Evolutionary conservation across 2,329 filamentous ascomycete genomes (phyloP).

Genomic region (Chaetomiaceae sp.): DNA sequence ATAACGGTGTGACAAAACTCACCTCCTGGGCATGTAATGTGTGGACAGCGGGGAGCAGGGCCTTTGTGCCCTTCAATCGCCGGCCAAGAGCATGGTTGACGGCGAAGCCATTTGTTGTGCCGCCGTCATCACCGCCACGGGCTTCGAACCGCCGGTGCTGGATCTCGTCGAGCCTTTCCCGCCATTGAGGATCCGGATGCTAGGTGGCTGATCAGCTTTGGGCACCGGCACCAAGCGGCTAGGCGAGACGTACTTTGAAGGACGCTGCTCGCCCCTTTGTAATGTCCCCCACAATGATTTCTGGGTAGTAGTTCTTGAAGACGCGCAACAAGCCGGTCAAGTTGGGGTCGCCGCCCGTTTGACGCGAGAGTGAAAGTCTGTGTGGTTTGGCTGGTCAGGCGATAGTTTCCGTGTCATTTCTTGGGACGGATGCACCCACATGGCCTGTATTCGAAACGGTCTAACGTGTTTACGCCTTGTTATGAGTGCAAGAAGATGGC

Average conservation of each 20-base stretch:
- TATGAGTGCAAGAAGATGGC: slow-evolving; percentile 72
- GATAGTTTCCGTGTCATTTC: no score
- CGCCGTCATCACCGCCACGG: slow-evolving; percentile 43
- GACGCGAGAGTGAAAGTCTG: slow-evolving; percentile 53
- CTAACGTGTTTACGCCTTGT: slow-evolving; percentile 79
- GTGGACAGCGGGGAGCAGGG: slow-evolving; percentile 62
- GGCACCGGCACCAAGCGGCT: not conserved
- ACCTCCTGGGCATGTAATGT: slow-evolving; percentile 70
- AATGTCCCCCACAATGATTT: slow-evolving; percentile 73
- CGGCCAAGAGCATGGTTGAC: slow-evolving; percentile 51
- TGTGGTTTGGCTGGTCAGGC: slow-evolving; percentile 13
- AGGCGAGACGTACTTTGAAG: slow-evolving; percentile 48
- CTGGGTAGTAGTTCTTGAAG: slow-evolving; percentile 89
- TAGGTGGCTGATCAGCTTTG: slow-evolving; percentile 33
- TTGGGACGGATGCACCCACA: slow-evolving; percentile 43
- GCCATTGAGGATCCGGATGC: slow-evolving; percentile 75
- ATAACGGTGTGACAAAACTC: slow-evolving; percentile 17
- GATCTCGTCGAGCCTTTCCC: slow-evolving; percentile 60
- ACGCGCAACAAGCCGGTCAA: slow-evolving; percentile 70
- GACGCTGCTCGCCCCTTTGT: slow-evolving; percentile 56
- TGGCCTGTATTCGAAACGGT: slow-evolving; percentile 73
- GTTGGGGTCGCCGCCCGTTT: slow-evolving; percentile 66
- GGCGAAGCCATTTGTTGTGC: slow-evolving; percentile 53
- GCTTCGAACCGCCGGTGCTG: slow-evolving; percentile 50
- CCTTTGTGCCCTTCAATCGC: slow-evolving; percentile 42